Conservation (phyloP, 2,329 filamentous ascomycete genomes). For the Beauveria asiatica region DNA sequence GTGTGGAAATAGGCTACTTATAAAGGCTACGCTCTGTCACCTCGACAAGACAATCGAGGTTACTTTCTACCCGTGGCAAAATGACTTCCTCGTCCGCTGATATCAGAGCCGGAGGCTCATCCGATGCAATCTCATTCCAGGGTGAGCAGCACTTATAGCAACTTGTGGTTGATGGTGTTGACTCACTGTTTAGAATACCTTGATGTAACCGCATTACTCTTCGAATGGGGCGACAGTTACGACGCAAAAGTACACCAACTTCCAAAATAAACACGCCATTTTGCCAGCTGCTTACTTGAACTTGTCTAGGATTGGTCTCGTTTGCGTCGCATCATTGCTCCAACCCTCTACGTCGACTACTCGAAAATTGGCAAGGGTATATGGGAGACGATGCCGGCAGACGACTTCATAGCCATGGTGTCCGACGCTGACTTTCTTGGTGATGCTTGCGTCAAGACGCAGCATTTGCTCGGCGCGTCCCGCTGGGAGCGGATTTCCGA, state of each 20-base stretch:
- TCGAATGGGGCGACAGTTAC: background rate
- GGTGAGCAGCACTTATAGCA: background rate
- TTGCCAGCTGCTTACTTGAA: background rate
- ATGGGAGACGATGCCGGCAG: slow-evolving; percentile 53
- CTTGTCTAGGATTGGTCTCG: background rate
- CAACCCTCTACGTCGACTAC: slow-evolving; percentile 1
- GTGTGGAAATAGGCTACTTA: background rate
- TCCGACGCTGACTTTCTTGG: slow-evolving; percentile 47
- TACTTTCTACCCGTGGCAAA: background rate
- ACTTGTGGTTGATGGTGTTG: background rate
- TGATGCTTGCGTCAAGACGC: slow-evolving; percentile 52
- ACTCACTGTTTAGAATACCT: background rate
- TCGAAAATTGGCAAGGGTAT: background rate
- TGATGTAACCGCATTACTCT: background rate
- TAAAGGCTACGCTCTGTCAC: background rate
- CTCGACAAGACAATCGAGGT: background rate
- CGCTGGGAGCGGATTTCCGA: slow-evolving; percentile 51
- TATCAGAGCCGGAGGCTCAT: background rate
- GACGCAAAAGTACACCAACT: background rate
- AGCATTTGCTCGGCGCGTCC: slow-evolving; percentile 56
- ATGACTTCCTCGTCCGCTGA: background rate
- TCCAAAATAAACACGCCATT: background rate
- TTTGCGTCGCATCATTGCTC: background rate
- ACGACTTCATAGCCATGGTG: slow-evolving; percentile 54
- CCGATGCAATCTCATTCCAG: background rate